Evolutionary conservation across 495 filamentous ascomycete genomes (phyloP).

Genomic region (Darksidea phi): DNA sequence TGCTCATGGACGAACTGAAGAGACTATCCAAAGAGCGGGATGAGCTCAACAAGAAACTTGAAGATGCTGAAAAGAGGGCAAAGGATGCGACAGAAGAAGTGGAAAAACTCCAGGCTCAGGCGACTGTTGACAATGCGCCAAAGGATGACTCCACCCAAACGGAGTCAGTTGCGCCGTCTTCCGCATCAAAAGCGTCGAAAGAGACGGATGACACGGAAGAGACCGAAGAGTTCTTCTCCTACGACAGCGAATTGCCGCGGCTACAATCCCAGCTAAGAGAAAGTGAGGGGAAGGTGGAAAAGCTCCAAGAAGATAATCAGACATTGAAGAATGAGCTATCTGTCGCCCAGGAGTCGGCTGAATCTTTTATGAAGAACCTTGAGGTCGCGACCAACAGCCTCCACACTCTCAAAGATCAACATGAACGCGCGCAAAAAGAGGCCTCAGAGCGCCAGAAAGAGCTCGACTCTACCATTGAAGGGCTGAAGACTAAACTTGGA

Average conservation of each 20-base stretch:
- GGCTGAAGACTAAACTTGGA: conserved; percentile 54
- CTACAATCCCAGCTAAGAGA: conserved; percentile 47
- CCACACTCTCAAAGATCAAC: conserved; percentile 35
- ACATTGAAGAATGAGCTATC: conserved; percentile 40
- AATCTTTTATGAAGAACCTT: conserved; percentile 38
- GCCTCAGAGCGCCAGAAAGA: conserved; percentile 16
- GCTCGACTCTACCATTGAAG: conserved; percentile 29
- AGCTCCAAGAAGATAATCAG: conserved; percentile 38
- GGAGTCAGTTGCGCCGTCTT: conserved; percentile 28
- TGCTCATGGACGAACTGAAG: conserved; percentile 92
- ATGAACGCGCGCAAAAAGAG: conserved; percentile 32
- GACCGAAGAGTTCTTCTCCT: conserved; percentile 85
- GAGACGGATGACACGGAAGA: conserved; percentile 43
- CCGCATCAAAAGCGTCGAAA: conserved; percentile 16
- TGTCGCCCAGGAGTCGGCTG: conserved; percentile 41
- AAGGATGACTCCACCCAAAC: conserved; percentile 36
- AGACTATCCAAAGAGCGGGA: conserved; percentile 80
- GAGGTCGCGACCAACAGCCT: conserved; percentile 38
- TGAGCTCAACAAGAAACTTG: conserved; percentile 69
- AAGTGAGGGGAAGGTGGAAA: conserved; percentile 36
- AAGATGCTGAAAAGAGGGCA: conserved; percentile 65
- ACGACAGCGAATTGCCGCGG: conserved; percentile 70
- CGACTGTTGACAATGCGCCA: conserved; percentile 5
- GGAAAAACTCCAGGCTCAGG: conserved; percentile 49
- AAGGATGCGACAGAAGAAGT: conserved; percentile 57